phyloP scores from a whole-genome alignment of 1,284 basidiomycete species.

The Austroboletus rostrupii region DNA sequence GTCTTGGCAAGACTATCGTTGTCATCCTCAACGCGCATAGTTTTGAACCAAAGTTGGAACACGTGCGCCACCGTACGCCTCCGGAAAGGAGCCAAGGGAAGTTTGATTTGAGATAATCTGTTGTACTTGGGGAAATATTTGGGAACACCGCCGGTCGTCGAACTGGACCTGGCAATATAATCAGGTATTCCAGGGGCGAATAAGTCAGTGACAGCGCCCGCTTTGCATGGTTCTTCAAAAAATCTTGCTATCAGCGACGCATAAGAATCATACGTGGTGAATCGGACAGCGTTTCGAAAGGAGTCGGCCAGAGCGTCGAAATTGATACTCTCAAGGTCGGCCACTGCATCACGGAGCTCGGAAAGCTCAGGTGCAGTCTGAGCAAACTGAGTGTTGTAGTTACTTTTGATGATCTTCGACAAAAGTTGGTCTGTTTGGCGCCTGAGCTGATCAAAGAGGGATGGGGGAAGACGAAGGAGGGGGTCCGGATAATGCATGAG shows the following conservation, averaged over 20 bases:
- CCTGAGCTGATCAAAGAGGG: background rate
- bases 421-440: background rate
- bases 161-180: background rate
- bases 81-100: background rate
- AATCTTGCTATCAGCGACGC: constrained; percentile 5
- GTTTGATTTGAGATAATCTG: background rate
- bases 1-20: background rate
- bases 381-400: background rate
- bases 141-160: background rate
- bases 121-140: constrained; percentile 9
- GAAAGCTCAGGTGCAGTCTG: constrained; percentile 2
- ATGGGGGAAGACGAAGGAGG: background rate
- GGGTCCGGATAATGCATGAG: background rate
- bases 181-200: background rate
- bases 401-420: constrained; percentile 2
- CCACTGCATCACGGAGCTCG: background rate
- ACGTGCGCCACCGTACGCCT: background rate
- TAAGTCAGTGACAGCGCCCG: background rate
- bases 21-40: background rate
- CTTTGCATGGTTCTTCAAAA: constrained; percentile 8
- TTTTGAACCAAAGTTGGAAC: background rate
- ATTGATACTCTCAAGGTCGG: background rate
- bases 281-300: background rate
- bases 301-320: background rate
- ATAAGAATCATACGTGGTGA: constrained; percentile 14